phyloP scores from a whole-genome alignment of 768 basidiomycete genomes.

The Lactarius evosmus region DNA sequence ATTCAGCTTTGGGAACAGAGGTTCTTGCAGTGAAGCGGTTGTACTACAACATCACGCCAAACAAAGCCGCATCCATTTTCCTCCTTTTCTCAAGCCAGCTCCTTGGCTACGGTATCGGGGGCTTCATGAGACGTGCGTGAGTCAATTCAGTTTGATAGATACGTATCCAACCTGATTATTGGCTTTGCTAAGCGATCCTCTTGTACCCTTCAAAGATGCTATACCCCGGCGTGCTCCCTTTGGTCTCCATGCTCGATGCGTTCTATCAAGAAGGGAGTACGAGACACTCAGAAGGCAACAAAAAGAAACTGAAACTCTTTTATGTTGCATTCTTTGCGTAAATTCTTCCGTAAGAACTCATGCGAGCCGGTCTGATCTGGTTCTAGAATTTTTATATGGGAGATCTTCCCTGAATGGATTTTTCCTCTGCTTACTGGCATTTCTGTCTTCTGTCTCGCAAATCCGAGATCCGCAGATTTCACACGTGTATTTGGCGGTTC shows the following conservation, averaged over 20 bases:
- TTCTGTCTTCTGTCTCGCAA: slow-evolving; percentile 33
- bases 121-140: slow-evolving; percentile 46
- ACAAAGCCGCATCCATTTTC: slow-evolving; percentile 45
- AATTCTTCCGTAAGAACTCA: slow-evolving; percentile 6
- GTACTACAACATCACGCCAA: slow-evolving; percentile 49
- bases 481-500: slow-evolving; percentile 30
- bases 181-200: slow-evolving; percentile 37
- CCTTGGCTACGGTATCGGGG: slow-evolving; percentile 54
- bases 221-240: slow-evolving; percentile 45
- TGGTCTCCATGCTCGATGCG: slow-evolving; percentile 49
- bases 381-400: slow-evolving; percentile 36
- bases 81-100: slow-evolving; percentile 38
- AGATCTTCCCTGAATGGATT: slow-evolving; percentile 27
- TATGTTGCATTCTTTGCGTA: slow-evolving; percentile 44
- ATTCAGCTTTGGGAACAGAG: slow-evolving; percentile 51
- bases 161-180: background rate
- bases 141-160: background rate
- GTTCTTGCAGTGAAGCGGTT: slow-evolving; percentile 48
- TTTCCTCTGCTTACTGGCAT: slow-evolving; percentile 32
- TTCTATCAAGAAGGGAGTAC: slow-evolving; percentile 43
- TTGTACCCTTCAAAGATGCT: slow-evolving; percentile 55
- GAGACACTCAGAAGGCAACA: slow-evolving; percentile 27
- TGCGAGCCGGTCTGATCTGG: background rate
- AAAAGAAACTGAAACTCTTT: slow-evolving; percentile 46
- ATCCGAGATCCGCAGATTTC: slow-evolving; percentile 28